A percentile compares a stretch with the other conserved stretches of the same genome.
phyloP scores from a whole-genome alignment of 768 basidiomycete genomes.

The Panaeolus cyanescens region DNA sequence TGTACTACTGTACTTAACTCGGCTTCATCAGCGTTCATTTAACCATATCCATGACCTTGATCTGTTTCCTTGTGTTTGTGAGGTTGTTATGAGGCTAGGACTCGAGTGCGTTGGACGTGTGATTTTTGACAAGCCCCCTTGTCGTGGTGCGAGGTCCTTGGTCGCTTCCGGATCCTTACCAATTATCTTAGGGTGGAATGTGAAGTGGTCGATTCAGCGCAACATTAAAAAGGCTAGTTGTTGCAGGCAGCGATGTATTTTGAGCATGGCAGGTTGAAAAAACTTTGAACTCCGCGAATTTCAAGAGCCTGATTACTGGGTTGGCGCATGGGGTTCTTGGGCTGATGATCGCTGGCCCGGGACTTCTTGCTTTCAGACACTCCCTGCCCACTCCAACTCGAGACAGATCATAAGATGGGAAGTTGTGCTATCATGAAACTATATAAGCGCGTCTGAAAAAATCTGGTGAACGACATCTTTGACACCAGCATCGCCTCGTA shows the following conservation, averaged over 20 bases:
- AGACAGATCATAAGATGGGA: neutral
- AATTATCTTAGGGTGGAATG: too few relatives aligned
- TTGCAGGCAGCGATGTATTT: conserved; percentile 13
- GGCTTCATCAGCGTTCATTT: conserved; percentile 2
- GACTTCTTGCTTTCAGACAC: neutral
- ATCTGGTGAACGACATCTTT: neutral
- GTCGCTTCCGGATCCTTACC: conserved; percentile 2
- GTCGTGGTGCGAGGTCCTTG: neutral
- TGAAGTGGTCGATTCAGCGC: conserved; percentile 14
- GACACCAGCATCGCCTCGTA: neutral
- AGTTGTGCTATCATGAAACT: neutral
- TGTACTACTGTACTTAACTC: conserved; percentile 31
- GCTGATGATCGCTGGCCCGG: neutral
- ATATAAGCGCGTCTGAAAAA: neutral
- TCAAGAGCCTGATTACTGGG: conserved; percentile 4
- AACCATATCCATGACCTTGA: conserved; percentile 1
- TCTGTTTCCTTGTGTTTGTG: neutral
- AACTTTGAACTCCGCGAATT: conserved; percentile 10
- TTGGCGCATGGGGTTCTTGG: neutral
- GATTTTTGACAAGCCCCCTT: neutral
- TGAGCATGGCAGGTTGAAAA: conserved; percentile 17
- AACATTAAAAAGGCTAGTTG: conserved; percentile 16
- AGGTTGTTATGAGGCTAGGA: neutral
- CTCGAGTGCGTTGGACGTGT: neutral
- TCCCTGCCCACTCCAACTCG: neutral